Percentiles rank a stretch among this genome's conserved stretches.
These are phyloP conservation scores for Protomyces macrosporus DNA, from an alignment of 1,139 yeast genomes.

Conservation along the genomic window DNA sequence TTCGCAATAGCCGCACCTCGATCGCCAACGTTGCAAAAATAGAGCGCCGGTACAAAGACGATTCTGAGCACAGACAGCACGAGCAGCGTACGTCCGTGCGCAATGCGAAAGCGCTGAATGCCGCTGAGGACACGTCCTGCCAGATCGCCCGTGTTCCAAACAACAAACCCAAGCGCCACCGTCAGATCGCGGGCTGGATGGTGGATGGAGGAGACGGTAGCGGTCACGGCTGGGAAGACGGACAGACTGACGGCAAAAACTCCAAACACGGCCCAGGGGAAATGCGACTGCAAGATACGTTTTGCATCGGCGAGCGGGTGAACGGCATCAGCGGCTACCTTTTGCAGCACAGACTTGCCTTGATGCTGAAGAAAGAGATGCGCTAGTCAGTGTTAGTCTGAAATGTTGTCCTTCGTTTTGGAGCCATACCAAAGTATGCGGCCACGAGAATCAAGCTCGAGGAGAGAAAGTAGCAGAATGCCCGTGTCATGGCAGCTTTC, in stretches of 20 bases:
- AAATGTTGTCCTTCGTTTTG: too few relatives aligned
- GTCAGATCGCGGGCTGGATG: slow-evolving; percentile 33
- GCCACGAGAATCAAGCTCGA: slow-evolving; percentile 12
- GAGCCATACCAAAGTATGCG: not conserved
- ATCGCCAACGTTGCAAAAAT: slow-evolving; percentile 57
- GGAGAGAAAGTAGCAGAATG: slow-evolving; percentile 14
- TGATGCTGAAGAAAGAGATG: slow-evolving; percentile 58
- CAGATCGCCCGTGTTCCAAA: slow-evolving; percentile 89
- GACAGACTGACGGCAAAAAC: slow-evolving; percentile 67
- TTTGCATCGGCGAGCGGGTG: slow-evolving; percentile 7
- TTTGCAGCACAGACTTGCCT: slow-evolving; percentile 12
- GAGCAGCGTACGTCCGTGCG: slow-evolving; percentile 37
- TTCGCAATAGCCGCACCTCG: slow-evolving; percentile 46
- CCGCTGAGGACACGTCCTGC: slow-evolving; percentile 57
- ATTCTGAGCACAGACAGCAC: slow-evolving; percentile 52
- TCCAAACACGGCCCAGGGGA: slow-evolving; percentile 65
- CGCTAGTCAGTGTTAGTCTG: not conserved
- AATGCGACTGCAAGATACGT: slow-evolving; percentile 47
- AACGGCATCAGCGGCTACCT: slow-evolving; percentile 4
- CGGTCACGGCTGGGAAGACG: slow-evolving; percentile 85
- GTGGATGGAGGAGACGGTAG: slow-evolving; percentile 55
- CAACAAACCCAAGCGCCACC: slow-evolving; percentile 68
- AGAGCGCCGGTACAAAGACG: slow-evolving; percentile 51
- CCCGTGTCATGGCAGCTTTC: slow-evolving; percentile 4
- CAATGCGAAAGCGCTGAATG: slow-evolving; percentile 31